phyloP scores from a whole-genome alignment of 31 red algal genomes.

The Asparagopsis taxiformis region DNA sequence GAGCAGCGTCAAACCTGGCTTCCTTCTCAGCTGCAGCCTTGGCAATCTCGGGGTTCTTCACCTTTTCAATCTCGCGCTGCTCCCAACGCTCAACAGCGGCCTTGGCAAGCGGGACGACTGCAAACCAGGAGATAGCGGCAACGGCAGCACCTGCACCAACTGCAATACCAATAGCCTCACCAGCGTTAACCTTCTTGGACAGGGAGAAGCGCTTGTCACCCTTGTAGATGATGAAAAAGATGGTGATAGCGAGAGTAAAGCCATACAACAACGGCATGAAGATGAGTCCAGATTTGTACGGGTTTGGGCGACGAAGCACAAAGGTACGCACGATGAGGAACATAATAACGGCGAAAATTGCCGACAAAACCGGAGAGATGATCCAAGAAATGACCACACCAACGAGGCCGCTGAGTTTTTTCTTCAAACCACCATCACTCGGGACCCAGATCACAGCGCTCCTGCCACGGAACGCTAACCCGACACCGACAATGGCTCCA shows the following conservation, averaged over 20 bases:
- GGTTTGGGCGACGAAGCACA: constrained; percentile 33
- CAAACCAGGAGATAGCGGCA: constrained; percentile 38
- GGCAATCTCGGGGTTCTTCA: constrained; percentile 6
- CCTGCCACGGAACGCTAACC: constrained; percentile 52
- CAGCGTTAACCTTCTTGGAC: constrained; percentile 17
- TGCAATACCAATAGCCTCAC: constrained; percentile 22
- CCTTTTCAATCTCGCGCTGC: constrained; percentile 6
- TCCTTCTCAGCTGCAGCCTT: not conserved
- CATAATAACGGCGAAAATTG: constrained; percentile 40
- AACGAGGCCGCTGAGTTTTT: constrained; percentile 49
- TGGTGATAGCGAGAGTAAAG: constrained; percentile 26
- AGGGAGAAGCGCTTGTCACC: constrained; percentile 22
- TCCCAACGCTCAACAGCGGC: constrained; percentile 41
- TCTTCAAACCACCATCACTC: constrained; percentile 12
- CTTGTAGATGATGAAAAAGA: constrained; percentile 70
- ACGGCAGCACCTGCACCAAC: too few species aligned
- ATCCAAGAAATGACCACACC: constrained; percentile 67
- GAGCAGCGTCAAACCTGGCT: constrained; percentile 1
- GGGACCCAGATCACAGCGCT: constrained; percentile 48
- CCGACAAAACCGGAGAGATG: constrained; percentile 52
- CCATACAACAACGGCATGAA: constrained; percentile 63
- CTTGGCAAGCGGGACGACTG: constrained; percentile 47
- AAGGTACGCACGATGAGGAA: constrained; percentile 43
- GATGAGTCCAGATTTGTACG: constrained; percentile 26
- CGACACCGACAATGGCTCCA: constrained; percentile 73